Base-by-base conservation (phyloP, 2,329 filamentous ascomycete species). In the Colletotrichum sp. region DNA sequence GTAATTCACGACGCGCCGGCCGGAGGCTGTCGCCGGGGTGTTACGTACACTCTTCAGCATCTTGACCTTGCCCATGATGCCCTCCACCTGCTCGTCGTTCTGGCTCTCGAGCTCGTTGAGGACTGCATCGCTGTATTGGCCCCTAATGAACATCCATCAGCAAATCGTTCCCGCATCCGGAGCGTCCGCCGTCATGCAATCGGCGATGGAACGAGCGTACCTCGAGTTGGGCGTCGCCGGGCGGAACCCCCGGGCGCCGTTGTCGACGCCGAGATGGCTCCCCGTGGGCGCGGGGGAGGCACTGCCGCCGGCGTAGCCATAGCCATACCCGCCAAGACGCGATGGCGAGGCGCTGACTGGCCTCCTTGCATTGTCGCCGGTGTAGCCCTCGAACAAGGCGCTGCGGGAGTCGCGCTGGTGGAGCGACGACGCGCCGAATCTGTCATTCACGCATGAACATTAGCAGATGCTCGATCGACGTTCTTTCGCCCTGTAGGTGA, bases 81-180 rank as follows among this genome's bases (percentile, higher is more conserved):
- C 95, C 77, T 95, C 94, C 13, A 98, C 93, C 81, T 98, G 94
- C 75, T 92, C 90, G 80, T 98, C 96, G 83, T 99, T 99, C 87
- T 99, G 97, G 82, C 95, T 96, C 88, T 99, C 97, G 77, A 99
- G 90, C 86, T 98, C 96, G 83, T 95, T 95, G 69, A 99, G 90
- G 64, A 98, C 95, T 25, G 96, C 95, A 81, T 98, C 94, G 83
- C 94, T 96, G 85, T 99, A 99, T 84, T 98, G 96, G 16, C 96
- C 96, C 83, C 94, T 95, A 79, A 79, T 29, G 13, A 34, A 34
- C 13, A 32, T 8, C 16, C 19, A 63, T 78, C 32, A 78, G 70
- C 64, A 62, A 19, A 11, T 25, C 15, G 8, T 8, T 49, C 9
- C 49, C 15, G 15, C 61, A 15, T 34, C 16, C 22, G 25, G 25